A percentile compares a stretch with the other conserved stretches of the same genome.
Evolutionary conservation across 2,329 filamentous ascomycete species (phyloP).

Genomic region (Sporothrix euskadiensis): DNA sequence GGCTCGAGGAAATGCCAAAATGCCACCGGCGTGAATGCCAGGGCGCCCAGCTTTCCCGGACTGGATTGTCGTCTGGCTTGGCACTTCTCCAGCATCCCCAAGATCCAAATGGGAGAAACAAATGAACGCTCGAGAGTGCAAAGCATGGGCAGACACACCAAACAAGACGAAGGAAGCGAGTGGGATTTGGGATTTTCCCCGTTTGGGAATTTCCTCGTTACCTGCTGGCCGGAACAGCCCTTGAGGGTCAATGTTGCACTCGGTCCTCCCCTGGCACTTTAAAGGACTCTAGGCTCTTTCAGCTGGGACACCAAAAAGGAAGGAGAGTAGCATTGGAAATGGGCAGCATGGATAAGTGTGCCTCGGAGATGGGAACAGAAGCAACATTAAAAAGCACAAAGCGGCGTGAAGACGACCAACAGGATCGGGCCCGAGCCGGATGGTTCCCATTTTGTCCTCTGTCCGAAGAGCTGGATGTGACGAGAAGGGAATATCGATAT

Average conservation of each 20-base stretch:
- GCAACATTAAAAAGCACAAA: not conserved
- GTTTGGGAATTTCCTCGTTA: not conserved
- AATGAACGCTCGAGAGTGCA: not conserved
- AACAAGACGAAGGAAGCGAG: not conserved
- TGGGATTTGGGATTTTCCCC: not conserved
- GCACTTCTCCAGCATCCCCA: not conserved
- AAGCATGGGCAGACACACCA: not conserved
- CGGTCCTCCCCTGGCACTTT: not conserved
- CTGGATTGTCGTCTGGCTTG: not conserved
- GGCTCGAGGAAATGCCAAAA: no score
- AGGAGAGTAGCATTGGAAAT: constrained; percentile 9
- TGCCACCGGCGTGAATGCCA: not conserved
- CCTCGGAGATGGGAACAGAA: no score
- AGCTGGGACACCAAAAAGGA: constrained; percentile 8
- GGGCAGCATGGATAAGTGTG: not conserved
- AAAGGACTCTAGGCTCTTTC: not conserved
- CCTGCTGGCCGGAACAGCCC: constrained; percentile 15
- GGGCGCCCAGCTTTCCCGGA: not conserved
- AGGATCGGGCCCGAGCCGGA: not conserved
- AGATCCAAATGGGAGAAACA: not conserved
- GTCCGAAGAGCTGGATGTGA: not conserved
- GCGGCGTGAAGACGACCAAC: not conserved
- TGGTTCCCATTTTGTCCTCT: not conserved
- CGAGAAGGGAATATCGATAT: not conserved
- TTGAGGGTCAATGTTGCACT: constrained; percentile 20